Percentiles rank a stretch among this genome's conserved stretches.
These are phyloP conservation scores for Leonotis leonurus DNA, from an alignment of 257 asterid species.

Conservation along the genomic window DNA sequence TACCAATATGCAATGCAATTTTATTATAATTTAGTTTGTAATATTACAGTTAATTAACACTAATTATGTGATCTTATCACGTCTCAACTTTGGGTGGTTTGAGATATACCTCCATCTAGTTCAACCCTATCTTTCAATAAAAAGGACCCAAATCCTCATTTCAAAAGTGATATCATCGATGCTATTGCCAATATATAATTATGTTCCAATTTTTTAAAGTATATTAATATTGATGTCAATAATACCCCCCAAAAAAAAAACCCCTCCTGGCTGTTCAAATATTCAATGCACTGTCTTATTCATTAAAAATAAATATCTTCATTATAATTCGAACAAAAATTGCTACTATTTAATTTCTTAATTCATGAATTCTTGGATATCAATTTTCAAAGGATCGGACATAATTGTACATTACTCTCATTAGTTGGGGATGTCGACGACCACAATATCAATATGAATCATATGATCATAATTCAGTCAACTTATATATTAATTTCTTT, in stretches of 20 bases:
- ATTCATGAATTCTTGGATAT: neutral
- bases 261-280: no score
- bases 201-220: neutral
- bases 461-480: constrained; percentile 12
- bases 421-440: constrained; percentile 20
- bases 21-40: no score
- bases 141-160: neutral
- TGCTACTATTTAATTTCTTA: neutral
- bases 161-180: neutral
- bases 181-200: neutral
- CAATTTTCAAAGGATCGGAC: neutral
- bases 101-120: neutral
- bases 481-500: constrained; percentile 1
- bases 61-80: no score
- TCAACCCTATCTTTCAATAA: constrained; percentile 9
- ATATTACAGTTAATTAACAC: no score
- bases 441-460: neutral
- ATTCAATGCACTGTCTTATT: neutral
- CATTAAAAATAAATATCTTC: neutral
- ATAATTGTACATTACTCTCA: constrained; percentile 12
- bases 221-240: no score
- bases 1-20: no score
- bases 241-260: no score
- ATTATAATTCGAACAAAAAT: neutral
- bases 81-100: no score